A percentile compares a stretch with the other conserved stretches of the same genome.
phyloP scores from a whole-genome alignment of 1,284 basidiomycete genomes.

The Kalmanozyma brasiliensis region DNA sequence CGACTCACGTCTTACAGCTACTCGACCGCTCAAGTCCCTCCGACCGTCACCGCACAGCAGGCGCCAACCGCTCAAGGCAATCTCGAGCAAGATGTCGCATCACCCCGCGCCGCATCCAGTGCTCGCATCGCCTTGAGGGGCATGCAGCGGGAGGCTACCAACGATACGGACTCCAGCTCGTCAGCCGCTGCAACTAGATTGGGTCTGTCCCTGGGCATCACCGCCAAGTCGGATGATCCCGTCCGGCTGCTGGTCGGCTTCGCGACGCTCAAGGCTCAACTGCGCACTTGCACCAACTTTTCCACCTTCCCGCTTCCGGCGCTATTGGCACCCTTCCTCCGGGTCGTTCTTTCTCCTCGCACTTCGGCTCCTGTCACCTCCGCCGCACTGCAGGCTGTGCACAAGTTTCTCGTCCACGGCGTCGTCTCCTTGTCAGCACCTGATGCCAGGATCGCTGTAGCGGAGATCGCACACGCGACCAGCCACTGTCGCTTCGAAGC shows the following conservation, averaged over 20 bases:
- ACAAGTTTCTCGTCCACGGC: conserved; percentile 83
- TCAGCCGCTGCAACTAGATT: conserved; percentile 26
- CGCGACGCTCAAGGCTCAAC: conserved; percentile 80
- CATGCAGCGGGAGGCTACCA: conserved; percentile 26
- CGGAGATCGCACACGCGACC: conserved; percentile 86
- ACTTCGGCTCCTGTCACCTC: conserved; percentile 95
- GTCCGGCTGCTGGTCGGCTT: conserved; percentile 83
- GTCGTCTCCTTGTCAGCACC: conserved; percentile 73
- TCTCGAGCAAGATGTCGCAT: no score
- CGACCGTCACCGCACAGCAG: conserved; percentile 6
- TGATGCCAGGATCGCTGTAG: conserved; percentile 73
- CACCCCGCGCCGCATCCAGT: conserved; percentile 12
- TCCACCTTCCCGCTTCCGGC: conserved; percentile 52
- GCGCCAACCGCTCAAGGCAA: not conserved
- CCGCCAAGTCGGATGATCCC: conserved; percentile 38
- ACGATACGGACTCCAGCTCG: conserved; percentile 20
- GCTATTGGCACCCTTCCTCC: conserved; percentile 75
- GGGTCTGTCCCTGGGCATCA: conserved; percentile 23
- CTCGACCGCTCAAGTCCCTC: conserved; percentile 27
- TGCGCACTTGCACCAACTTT: conserved; percentile 67
- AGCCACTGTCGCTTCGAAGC: conserved; percentile 98
- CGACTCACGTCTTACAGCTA: conserved; percentile 50
- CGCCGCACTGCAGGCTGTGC: conserved; percentile 84
- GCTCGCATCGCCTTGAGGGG: conserved; percentile 34
- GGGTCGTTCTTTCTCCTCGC: conserved; percentile 88